A percentile compares a stretch with the other conserved stretches of the same genome.
Conservation (phyloP, 129 eudicot species). For the Flaveria sonorensis region DNA sequence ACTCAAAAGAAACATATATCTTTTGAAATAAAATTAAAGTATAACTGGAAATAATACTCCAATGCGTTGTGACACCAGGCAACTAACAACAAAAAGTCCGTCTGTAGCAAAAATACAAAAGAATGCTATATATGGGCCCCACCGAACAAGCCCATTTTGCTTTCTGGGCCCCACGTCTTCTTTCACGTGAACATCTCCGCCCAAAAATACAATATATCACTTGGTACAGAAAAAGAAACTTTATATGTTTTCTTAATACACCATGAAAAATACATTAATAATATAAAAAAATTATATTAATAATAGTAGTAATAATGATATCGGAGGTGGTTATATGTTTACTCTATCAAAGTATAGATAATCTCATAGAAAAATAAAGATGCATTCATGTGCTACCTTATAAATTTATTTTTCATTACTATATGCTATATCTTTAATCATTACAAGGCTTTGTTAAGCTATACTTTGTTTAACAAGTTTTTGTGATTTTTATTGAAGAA, state of each 20-base stretch:
- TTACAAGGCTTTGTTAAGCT: too few species aligned
- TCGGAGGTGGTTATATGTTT: too few species aligned
- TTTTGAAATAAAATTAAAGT: constrained; percentile 16
- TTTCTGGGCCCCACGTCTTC: constrained; percentile 42
- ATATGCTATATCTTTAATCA: too few species aligned
- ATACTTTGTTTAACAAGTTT: too few species aligned
- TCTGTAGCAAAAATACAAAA: constrained; percentile 25
- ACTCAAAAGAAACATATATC: constrained; percentile 28
- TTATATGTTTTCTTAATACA: background rate
- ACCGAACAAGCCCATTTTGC: constrained; percentile 41
- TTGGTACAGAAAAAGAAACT: constrained; percentile 27
- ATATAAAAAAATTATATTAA: too few species aligned
- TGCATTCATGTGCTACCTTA: too few species aligned
- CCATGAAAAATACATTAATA: too few species aligned
- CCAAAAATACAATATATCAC: constrained; percentile 23
- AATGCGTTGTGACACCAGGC: constrained; percentile 45
- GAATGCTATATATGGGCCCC: constrained; percentile 26
- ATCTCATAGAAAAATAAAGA: too few species aligned
- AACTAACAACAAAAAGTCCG: constrained; percentile 49
- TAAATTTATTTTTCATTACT: too few species aligned
- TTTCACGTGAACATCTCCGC: constrained; percentile 51
- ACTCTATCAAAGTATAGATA: too few species aligned
- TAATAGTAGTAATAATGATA: too few species aligned
- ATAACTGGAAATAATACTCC: constrained; percentile 29
- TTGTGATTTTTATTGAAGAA: too few species aligned